Evolutionary conservation across 2,329 filamentous ascomycete species (phyloP).

Genomic region (Chrysosporium keratinophilum): DNA sequence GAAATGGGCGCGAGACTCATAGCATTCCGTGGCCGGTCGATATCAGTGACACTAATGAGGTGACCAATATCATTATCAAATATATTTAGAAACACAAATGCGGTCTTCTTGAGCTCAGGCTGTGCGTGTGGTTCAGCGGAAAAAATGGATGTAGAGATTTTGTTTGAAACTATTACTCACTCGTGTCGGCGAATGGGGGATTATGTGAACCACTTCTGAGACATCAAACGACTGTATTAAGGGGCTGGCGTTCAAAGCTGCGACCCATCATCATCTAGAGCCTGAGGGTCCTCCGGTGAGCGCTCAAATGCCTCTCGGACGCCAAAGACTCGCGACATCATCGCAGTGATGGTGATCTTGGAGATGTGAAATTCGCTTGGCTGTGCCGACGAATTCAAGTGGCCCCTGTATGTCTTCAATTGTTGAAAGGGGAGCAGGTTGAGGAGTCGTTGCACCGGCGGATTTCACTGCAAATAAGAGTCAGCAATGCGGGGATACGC

Average conservation of each 20-base stretch:
- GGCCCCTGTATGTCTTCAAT: slow-evolving; percentile 9
- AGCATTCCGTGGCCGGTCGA: slow-evolving; percentile 19
- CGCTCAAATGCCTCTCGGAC: slow-evolving; percentile 15
- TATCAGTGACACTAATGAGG: slow-evolving; percentile 31
- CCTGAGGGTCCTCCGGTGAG: slow-evolving; percentile 7
- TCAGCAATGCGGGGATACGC: slow-evolving; percentile 1
- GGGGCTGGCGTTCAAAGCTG: slow-evolving; percentile 11
- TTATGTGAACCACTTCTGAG: slow-evolving; percentile 18
- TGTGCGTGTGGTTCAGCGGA: slow-evolving; percentile 6
- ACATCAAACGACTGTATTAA: no score
- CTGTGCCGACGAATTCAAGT: slow-evolving; percentile 11
- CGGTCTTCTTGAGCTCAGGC: slow-evolving; percentile 23
- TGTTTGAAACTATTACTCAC: neutral
- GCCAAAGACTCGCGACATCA: slow-evolving; percentile 17
- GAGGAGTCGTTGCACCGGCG: slow-evolving; percentile 13
- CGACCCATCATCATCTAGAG: slow-evolving; percentile 17
- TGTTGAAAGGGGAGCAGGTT: slow-evolving; percentile 15
- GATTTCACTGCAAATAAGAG: slow-evolving; percentile 13
- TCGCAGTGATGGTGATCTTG: slow-evolving; percentile 18
- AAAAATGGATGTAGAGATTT: neutral
- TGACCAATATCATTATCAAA: slow-evolving; percentile 30
- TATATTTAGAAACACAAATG: slow-evolving; percentile 35
- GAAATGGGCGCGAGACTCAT: slow-evolving; percentile 1
- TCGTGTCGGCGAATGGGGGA: slow-evolving; percentile 19
- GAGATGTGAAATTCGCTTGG: slow-evolving; percentile 15